Evolutionary conservation across 306 rosid genomes (phyloP).

Genomic region (Glycyrrhiza uralensis): DNA sequence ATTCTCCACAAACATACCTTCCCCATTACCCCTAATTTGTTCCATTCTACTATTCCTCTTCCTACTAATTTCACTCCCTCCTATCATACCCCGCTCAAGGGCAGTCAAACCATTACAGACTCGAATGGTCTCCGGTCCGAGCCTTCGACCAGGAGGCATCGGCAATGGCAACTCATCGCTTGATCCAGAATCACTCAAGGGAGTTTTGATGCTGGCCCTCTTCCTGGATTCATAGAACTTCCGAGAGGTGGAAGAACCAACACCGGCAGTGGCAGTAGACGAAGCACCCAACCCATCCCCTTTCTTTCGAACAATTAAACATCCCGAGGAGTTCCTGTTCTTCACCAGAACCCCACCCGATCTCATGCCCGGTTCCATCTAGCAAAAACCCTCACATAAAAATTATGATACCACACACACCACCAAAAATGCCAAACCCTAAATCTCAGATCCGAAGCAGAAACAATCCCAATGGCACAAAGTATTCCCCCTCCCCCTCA

Average conservation of each 20-base stretch:
- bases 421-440: constrained; percentile 45
- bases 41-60: constrained; percentile 54
- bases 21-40: constrained; percentile 41
- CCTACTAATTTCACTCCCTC: constrained; percentile 40
- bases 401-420: constrained; percentile 31
- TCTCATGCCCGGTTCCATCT: constrained; percentile 74
- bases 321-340: constrained; percentile 71
- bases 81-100: constrained; percentile 42
- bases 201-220: constrained; percentile 32
- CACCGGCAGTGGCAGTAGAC: constrained; percentile 14
- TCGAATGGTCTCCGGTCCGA: constrained; percentile 58
- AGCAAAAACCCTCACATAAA: constrained; percentile 25
- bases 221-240: constrained; percentile 44
- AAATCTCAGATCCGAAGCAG: constrained; percentile 58
- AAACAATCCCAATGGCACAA: constrained; percentile 13
- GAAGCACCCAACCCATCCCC: constrained; percentile 48
- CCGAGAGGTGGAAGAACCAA: constrained; percentile 52
- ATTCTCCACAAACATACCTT: constrained; percentile 24
- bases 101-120: constrained; percentile 59
- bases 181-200: constrained; percentile 69
- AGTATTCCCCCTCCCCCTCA: neutral
- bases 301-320: constrained; percentile 73
- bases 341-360: constrained; percentile 72
- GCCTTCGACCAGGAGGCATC: constrained; percentile 48
- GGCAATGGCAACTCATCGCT: constrained; percentile 59